These are phyloP conservation scores for Fomitopsis serialis DNA, from an alignment of 768 basidiomycete species.

Conservation along the genomic window DNA sequence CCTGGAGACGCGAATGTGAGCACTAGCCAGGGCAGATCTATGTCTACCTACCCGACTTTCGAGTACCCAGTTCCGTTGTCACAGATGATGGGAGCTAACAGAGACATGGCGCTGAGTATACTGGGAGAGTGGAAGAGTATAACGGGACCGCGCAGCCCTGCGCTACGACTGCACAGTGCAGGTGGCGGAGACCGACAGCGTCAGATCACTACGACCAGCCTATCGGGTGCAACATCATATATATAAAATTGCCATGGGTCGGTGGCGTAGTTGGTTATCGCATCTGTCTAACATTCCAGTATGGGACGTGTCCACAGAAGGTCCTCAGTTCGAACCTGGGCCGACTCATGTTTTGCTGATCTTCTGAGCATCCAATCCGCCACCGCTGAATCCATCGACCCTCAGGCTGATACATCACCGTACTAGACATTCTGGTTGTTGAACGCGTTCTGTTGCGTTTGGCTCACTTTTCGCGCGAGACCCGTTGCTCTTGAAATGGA, in stretches of 20 bases:
- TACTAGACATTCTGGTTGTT: too few relatives aligned
- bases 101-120: constrained; percentile 48
- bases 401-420: too few relatives aligned
- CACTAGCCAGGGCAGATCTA: background rate
- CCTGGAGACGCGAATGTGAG: constrained; percentile 33
- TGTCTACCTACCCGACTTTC: constrained; percentile 78
- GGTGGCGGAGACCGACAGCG: too few relatives aligned
- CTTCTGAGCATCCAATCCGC: too few relatives aligned
- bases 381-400: too few relatives aligned
- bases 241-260: constrained; percentile 27
- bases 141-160: too few relatives aligned
- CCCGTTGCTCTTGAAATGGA: background rate
- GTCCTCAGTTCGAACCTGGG: constrained; percentile 67
- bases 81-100: constrained; percentile 91
- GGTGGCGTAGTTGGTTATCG: constrained; percentile 83
- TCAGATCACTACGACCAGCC: background rate
- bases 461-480: too few relatives aligned
- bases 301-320: constrained; percentile 42
- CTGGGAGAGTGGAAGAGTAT: background rate
- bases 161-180: too few relatives aligned
- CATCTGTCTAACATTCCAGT: constrained; percentile 65
- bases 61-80: constrained; percentile 98
- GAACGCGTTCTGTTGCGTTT: too few relatives aligned
- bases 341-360: constrained; percentile 24
- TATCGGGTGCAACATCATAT: background rate